Evolutionary conservation across 208 protist species (phyloP).

Genomic region (Trypanosoma boissoni): DNA sequence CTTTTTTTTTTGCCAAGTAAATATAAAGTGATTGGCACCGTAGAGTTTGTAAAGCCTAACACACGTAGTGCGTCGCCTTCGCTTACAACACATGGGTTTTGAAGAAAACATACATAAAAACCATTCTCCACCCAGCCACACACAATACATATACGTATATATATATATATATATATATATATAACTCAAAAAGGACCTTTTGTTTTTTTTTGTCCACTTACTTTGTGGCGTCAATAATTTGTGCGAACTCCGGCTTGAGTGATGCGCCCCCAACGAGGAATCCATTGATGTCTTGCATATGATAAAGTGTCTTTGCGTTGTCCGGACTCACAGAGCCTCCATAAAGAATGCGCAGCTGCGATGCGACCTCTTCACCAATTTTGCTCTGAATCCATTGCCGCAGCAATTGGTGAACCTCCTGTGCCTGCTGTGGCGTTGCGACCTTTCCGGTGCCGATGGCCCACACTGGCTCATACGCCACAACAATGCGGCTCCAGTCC

Average conservation of each 20-base stretch:
- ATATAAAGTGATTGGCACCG: no score
- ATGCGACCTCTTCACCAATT: slow-evolving; percentile 88
- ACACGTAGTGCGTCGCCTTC: no score
- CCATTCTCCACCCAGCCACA: no score
- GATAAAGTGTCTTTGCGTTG: slow-evolving; percentile 91
- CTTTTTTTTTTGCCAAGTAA: slow-evolving; percentile 3
- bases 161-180: not conserved
- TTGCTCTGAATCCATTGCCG: slow-evolving; percentile 88
- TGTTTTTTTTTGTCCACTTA: slow-evolving; percentile 12
- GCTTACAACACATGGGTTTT: no score
- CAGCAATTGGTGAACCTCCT: slow-evolving; percentile 91
- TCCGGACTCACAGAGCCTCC: slow-evolving; percentile 94
- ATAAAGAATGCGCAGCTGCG: slow-evolving; percentile 95
- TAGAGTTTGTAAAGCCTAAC: no score
- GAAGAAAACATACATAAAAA: no score
- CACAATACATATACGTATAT: not conserved
- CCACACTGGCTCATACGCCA: slow-evolving; percentile 99
- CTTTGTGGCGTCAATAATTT: slow-evolving; percentile 92
- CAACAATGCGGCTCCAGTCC: slow-evolving; percentile 92
- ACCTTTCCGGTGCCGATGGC: slow-evolving; percentile 98
- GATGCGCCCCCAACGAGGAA: slow-evolving; percentile 99
- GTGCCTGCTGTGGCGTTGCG: slow-evolving; percentile 95
- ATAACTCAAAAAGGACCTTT: not conserved
- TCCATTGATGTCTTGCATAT: slow-evolving; percentile 96
- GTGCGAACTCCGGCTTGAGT: slow-evolving; percentile 94